Evolutionary conservation across 352 stramenopile species (phyloP).

Genomic region (Thalassiosira mediterranea): DNA sequence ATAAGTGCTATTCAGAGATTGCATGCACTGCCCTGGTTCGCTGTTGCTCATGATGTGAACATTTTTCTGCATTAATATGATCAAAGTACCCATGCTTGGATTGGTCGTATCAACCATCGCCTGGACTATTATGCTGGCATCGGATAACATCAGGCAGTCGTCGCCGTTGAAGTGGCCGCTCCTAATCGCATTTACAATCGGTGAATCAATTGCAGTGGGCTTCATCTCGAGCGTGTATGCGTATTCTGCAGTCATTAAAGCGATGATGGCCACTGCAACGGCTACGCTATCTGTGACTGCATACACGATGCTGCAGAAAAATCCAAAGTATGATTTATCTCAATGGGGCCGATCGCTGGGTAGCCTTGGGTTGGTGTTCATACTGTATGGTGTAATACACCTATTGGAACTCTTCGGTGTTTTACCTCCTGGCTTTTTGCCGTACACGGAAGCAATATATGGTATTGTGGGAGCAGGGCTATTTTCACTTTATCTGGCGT

Average conservation of each 20-base stretch:
- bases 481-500: conserved; percentile 78
- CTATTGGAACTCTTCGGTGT: conserved; percentile 62
- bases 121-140: conserved; percentile 57
- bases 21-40: too few species aligned
- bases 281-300: conserved; percentile 65
- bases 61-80: too few species aligned
- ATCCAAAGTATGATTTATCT: conserved; percentile 82
- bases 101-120: conserved; percentile 65
- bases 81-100: conserved; percentile 55
- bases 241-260: conserved; percentile 67
- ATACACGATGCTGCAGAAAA: conserved; percentile 78
- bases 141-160: conserved; percentile 53
- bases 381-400: conserved; percentile 67
- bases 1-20: too few species aligned
- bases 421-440: conserved; percentile 71
- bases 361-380: conserved; percentile 67
- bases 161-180: conserved; percentile 73
- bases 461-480: conserved; percentile 65
- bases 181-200: conserved; percentile 75
- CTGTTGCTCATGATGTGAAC: too few species aligned
- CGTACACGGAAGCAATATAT: conserved; percentile 67
- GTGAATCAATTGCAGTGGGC: conserved; percentile 72
- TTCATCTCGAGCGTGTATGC: conserved; percentile 80
- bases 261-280: conserved; percentile 65
- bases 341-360: conserved; percentile 74